Evolutionary conservation across 371 early-diverging fungal species (phyloP).

Genomic region (Mortierella sp.): DNA sequence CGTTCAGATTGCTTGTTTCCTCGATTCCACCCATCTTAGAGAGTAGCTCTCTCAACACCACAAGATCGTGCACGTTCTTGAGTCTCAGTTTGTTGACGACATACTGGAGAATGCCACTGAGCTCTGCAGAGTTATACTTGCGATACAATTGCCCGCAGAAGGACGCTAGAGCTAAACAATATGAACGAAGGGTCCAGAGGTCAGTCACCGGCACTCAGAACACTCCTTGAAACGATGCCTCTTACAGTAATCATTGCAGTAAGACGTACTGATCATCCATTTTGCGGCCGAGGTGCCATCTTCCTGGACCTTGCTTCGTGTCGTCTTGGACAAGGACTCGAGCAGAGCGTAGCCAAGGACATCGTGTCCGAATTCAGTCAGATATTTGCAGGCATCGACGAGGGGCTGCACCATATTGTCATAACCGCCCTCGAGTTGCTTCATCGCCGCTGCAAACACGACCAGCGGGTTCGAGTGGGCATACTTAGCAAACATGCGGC

Average conservation of each 20-base stretch:
- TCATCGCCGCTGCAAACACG: constrained; percentile 80
- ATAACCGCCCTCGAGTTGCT: constrained; percentile 80
- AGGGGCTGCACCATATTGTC: constrained; percentile 88
- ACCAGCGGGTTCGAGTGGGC: constrained; percentile 86
- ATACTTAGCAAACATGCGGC: constrained; percentile 85
- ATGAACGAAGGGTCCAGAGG: too few relatives aligned
- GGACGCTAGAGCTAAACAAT: constrained; percentile 64
- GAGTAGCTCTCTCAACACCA: constrained; percentile 80
- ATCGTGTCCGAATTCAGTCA: constrained; percentile 88
- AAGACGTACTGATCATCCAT: constrained; percentile 63
- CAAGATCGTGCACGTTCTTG: constrained; percentile 61
- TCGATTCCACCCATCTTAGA: constrained; percentile 81
- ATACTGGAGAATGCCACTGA: constrained; percentile 73
- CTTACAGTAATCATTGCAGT: too few relatives aligned
- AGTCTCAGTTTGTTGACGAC: constrained; percentile 73
- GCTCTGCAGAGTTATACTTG: constrained; percentile 74
- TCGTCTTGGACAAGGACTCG: constrained; percentile 65
- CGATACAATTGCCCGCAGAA: constrained; percentile 81
- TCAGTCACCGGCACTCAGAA: too few relatives aligned
- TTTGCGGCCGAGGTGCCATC: constrained; percentile 66
- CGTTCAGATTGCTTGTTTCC: constrained; percentile 62
- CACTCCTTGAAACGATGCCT: too few relatives aligned
- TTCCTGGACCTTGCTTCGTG: constrained; percentile 68
- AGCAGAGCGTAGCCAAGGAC: constrained; percentile 81
- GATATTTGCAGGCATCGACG: constrained; percentile 89